phyloP scores from a whole-genome alignment of 371 early-diverging fungal species.

The Mucor circinelloides region DNA sequence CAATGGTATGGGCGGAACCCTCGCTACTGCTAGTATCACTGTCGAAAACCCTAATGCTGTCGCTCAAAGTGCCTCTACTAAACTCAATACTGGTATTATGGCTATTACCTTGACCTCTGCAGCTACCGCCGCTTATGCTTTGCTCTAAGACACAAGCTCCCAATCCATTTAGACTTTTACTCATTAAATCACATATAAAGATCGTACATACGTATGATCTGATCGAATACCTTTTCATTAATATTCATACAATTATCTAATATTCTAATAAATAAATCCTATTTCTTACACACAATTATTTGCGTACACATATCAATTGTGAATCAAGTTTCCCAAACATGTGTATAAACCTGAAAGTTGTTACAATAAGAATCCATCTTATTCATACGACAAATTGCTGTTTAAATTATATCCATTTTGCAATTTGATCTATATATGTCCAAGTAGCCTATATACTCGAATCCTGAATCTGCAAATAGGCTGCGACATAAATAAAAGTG shows the following conservation, averaged over 20 bases:
- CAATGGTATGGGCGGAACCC: slow-evolving; percentile 11
- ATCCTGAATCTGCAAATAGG: no score
- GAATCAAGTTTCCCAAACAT: no score
- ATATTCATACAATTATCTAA: background rate
- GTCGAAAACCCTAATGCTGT: background rate
- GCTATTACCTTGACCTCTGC: slow-evolving; percentile 7
- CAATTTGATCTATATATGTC: background rate
- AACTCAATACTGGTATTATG: background rate
- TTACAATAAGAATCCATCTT: no score
- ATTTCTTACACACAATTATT: background rate
- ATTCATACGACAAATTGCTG: no score
- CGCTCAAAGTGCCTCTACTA: background rate
- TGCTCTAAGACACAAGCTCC: background rate
- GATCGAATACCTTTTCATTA: background rate
- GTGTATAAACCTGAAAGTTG: no score
- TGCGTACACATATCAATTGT: no score
- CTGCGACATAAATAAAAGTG: no score
- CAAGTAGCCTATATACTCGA: background rate
- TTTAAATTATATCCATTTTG: background rate
- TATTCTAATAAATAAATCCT: background rate
- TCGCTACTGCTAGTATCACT: slow-evolving; percentile 16
- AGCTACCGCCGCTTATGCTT: background rate
- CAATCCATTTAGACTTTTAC: background rate
- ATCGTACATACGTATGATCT: background rate
- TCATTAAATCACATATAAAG: no score